A percentile compares a stretch with the other conserved stretches of the same genome.
These are phyloP conservation scores for Dendrothele bispora DNA, from an alignment of 768 basidiomycete genomes.

Conservation along the genomic window DNA sequence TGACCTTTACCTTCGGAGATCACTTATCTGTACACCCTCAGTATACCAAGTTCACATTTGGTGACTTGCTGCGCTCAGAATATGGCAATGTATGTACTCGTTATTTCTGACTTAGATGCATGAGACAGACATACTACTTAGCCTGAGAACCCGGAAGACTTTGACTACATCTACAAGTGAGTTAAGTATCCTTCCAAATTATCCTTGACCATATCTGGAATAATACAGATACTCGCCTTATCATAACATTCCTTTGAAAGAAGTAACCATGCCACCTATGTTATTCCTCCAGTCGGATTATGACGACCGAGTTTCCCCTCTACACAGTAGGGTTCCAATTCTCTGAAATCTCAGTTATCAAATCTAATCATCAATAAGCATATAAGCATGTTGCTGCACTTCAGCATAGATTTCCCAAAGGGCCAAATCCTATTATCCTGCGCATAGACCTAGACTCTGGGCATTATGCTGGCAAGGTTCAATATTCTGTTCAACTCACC, in stretches of 20 bases:
- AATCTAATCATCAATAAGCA: too few species aligned
- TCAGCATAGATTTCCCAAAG: neutral
- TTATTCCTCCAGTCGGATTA: conserved; percentile 1
- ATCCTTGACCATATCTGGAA: neutral
- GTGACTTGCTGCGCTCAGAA: conserved; percentile 1
- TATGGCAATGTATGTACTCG: conserved; percentile 3
- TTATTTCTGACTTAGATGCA: neutral
- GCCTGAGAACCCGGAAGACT: conserved; percentile 2
- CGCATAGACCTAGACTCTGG: conserved; percentile 2
- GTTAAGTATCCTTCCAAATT: neutral
- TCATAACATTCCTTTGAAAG: conserved; percentile 1
- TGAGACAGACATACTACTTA: too few species aligned
- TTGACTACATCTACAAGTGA: conserved; percentile 4
- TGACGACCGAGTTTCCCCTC: conserved; percentile 5
- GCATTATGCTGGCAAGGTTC: conserved; percentile 4
- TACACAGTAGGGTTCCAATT: neutral
- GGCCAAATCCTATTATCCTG: conserved; percentile 2
- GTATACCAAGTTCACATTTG: conserved; percentile 3
- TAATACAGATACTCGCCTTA: conserved; percentile 3
- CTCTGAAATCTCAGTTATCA: too few species aligned
- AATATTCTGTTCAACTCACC: neutral
- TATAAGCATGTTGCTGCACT: conserved; percentile 4
- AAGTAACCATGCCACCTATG: conserved; percentile 3
- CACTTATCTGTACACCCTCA: neutral
- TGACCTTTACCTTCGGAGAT: neutral